Evolutionary conservation across 139 green algal species (phyloP).

Genomic region (Ulvella scutata): DNA sequence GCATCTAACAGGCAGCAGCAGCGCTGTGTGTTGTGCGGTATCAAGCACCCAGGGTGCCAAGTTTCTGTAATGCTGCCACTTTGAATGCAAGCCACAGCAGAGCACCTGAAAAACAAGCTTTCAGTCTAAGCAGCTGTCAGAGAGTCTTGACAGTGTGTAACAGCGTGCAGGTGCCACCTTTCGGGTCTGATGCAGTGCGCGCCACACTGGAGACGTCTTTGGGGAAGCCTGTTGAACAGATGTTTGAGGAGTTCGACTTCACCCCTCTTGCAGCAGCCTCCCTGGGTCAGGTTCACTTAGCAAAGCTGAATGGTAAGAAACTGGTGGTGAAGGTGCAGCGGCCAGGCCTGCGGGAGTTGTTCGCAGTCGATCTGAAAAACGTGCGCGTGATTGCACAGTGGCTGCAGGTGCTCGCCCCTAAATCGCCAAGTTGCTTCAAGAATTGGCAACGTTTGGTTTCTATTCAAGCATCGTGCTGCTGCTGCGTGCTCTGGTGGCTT

Average conservation of each 20-base stretch:
- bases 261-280: slow-evolving; percentile 84
- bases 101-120: no score
- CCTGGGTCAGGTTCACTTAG: slow-evolving; percentile 87
- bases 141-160: no score
- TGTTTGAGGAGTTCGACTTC: slow-evolving; percentile 75
- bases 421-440: no score
- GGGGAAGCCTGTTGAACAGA: slow-evolving; percentile 43
- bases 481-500: no score
- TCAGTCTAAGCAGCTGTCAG: no score
- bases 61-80: no score
- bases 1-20: no score
- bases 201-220: slow-evolving; percentile 70
- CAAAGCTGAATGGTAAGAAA: slow-evolving; percentile 52
- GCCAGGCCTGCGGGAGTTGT: slow-evolving; percentile 84
- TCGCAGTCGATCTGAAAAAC: slow-evolving; percentile 97
- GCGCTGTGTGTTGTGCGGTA: no score
- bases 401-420: slow-evolving; percentile 20
- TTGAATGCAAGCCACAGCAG: no score
- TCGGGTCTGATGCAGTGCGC: slow-evolving; percentile 57
- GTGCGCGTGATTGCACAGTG: slow-evolving; percentile 72
- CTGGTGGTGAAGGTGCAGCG: slow-evolving; percentile 98
- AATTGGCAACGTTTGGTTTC: no score
- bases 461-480: no score
- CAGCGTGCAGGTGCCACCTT: slow-evolving; percentile 86
- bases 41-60: no score